phyloP scores from a whole-genome alignment of 148 eudicot species.

The Diospyros kaki region DNA sequence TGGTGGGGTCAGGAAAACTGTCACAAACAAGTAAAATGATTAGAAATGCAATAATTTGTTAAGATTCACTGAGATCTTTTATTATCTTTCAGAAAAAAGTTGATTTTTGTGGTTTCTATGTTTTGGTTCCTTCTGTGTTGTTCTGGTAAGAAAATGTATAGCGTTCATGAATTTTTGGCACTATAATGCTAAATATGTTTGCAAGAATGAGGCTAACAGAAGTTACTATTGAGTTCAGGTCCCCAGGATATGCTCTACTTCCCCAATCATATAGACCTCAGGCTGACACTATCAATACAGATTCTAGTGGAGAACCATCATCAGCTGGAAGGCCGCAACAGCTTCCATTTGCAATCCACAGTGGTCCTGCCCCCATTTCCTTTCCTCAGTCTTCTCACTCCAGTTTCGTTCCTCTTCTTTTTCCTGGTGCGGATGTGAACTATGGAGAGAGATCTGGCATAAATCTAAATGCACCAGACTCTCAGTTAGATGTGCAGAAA shows the following conservation, averaged over 20 bases:
- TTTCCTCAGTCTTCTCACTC: constrained; percentile 20
- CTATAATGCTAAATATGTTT: neutral
- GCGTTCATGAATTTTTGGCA: neutral
- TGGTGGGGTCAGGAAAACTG: neutral
- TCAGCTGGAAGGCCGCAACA: constrained; percentile 33
- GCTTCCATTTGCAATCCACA: constrained; percentile 26
- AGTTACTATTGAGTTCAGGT: constrained; percentile 40
- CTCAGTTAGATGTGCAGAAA: constrained; percentile 42
- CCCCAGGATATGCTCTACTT: constrained; percentile 61
- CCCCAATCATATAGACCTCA: constrained; percentile 35
- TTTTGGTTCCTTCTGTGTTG: neutral
- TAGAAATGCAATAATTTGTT: constrained; percentile 1
- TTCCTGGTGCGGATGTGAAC: constrained; percentile 30
- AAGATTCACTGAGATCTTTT: neutral
- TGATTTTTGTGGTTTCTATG: neutral
- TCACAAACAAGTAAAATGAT: neutral
- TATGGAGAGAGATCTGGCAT: constrained; percentile 22
- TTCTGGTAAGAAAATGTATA: neutral
- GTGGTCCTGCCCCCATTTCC: constrained; percentile 33
- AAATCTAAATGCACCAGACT: constrained; percentile 27
- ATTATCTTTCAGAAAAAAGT: no score
- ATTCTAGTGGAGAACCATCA: constrained; percentile 24
- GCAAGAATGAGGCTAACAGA: neutral
- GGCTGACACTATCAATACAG: constrained; percentile 24
- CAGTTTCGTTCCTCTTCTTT: constrained; percentile 29